Percentiles rank a stretch among this genome's conserved stretches.
Evolutionary conservation across 768 basidiomycete species (phyloP).

Genomic region (Cystofilobasidium macerans): DNA sequence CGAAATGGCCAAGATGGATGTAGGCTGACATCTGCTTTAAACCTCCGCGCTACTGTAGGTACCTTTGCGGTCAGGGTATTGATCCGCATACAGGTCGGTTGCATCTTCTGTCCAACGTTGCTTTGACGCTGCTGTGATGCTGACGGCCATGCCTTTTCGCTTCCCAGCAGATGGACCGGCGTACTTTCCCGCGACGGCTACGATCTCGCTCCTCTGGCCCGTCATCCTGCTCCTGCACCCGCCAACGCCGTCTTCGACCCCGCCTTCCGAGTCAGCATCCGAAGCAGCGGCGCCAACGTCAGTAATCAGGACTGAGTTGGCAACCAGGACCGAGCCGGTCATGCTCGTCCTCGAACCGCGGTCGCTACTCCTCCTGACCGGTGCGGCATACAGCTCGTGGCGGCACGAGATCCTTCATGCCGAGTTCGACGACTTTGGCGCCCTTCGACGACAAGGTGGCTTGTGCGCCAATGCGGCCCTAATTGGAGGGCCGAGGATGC

Average conservation of each 20-base stretch:
- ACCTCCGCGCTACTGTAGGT: slow-evolving; percentile 39
- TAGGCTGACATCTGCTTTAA: neutral
- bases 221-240: slow-evolving; percentile 70
- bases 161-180: slow-evolving; percentile 87
- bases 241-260: slow-evolving; percentile 31
- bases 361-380: slow-evolving; percentile 66
- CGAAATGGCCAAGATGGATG: too few relatives aligned
- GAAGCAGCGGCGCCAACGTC: neutral
- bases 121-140: too few relatives aligned
- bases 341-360: slow-evolving; percentile 74
- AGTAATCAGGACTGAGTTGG: neutral
- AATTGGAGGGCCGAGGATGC: slow-evolving; percentile 43
- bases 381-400: slow-evolving; percentile 55
- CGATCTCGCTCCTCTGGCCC: slow-evolving; percentile 78
- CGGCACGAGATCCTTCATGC: slow-evolving; percentile 70
- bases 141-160: slow-evolving; percentile 39
- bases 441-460: slow-evolving; percentile 29
- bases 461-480: slow-evolving; percentile 52
- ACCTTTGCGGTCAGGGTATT: slow-evolving; percentile 82
- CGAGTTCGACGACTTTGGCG: slow-evolving; percentile 42
- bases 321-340: slow-evolving; percentile 33
- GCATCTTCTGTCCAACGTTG: too few relatives aligned
- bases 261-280: slow-evolving; percentile 5
- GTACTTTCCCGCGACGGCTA: slow-evolving; percentile 78
- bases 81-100: slow-evolving; percentile 50